These are phyloP conservation scores for Aspergillus sclerotioniger DNA, from an alignment of 495 filamentous ascomycete species.

Conservation along the genomic window DNA sequence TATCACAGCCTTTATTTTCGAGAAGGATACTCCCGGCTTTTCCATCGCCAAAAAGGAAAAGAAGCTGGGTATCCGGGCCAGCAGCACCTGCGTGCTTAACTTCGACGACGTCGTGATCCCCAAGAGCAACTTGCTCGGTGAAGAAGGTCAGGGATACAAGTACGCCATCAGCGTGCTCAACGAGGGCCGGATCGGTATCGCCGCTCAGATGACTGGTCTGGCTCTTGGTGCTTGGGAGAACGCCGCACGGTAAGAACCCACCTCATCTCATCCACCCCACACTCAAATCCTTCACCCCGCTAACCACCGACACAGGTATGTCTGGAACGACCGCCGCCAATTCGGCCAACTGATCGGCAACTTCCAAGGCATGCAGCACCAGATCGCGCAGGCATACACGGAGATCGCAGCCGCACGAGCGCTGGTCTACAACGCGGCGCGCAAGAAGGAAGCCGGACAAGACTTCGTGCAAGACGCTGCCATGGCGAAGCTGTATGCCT, in stretches of 20 bases:
- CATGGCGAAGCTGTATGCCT: constrained; percentile 96
- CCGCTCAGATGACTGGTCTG: constrained; percentile 97
- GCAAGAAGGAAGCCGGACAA: constrained; percentile 96
- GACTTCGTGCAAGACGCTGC: constrained; percentile 94
- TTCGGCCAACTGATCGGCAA: constrained; percentile 90
- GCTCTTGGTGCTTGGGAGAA: constrained; percentile 96
- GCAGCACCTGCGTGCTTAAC: constrained; percentile 93
- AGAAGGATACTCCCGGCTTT: constrained; percentile 87
- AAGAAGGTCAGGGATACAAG: constrained; percentile 93
- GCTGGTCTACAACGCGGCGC: constrained; percentile 91
- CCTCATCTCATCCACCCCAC: background rate
- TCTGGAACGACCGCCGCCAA: constrained; percentile 97
- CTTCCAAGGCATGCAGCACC: constrained; percentile 99
- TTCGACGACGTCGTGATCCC: constrained; percentile 96
- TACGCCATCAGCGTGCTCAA: constrained; percentile 96
- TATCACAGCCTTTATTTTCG: constrained; percentile 93
- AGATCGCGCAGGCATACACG: constrained; percentile 93
- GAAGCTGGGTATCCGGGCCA: constrained; percentile 95
- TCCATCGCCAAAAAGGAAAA: constrained; percentile 99
- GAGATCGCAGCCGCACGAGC: constrained; percentile 90
- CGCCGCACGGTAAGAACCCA: constrained; percentile 67
- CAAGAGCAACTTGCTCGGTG: constrained; percentile 80
- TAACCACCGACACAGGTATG: constrained; percentile 52
- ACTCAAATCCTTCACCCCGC: background rate
- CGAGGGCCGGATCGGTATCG: constrained; percentile 96